A percentile compares a stretch with the other conserved stretches of the same genome.
These are phyloP conservation scores for Barnettozyma salicaria DNA, from an alignment of 805 yeast species.

Conservation along the genomic window DNA sequence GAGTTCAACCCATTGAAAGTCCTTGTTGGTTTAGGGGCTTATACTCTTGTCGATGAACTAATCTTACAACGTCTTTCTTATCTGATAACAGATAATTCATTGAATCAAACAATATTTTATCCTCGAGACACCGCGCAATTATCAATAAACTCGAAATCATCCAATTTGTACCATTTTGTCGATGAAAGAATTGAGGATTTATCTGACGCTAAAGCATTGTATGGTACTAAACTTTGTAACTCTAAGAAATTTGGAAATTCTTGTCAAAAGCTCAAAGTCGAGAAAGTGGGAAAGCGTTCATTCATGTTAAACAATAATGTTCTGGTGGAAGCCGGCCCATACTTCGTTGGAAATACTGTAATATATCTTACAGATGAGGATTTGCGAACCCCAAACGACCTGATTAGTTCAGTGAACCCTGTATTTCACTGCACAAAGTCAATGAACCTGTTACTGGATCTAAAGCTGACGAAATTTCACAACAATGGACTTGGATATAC, in stretches of 20 bases:
- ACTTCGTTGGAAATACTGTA: constrained; percentile 53
- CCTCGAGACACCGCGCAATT: constrained; percentile 31
- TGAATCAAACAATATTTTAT: constrained; percentile 59
- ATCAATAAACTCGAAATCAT: constrained; percentile 26
- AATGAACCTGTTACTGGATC: constrained; percentile 46
- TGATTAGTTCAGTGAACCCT: constrained; percentile 62
- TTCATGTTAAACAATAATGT: constrained; percentile 51
- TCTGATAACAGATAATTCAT: constrained; percentile 48
- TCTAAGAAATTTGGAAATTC: constrained; percentile 47
- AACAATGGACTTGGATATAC: constrained; percentile 64
- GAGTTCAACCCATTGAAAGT: constrained; percentile 50
- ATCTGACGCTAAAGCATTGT: constrained; percentile 29
- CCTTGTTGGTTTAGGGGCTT: constrained; percentile 51
- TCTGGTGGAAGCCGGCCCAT: constrained; percentile 38
- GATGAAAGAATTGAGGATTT: constrained; percentile 36
- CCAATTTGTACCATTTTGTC: constrained; percentile 60
- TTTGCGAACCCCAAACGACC: constrained; percentile 54
- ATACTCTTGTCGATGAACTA: constrained; percentile 64
- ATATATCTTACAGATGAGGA: constrained; percentile 61
- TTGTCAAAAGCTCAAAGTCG: constrained; percentile 56
- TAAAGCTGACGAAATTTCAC: constrained; percentile 46
- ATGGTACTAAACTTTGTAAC: constrained; percentile 47
- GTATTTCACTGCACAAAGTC: constrained; percentile 60
- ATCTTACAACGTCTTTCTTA: constrained; percentile 49
- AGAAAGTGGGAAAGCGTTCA: constrained; percentile 28